Evolutionary conservation across 108 stramenopile species (phyloP), one percentile per base, ranked within the genome.

Genomic region (Cylindrotheca closterium): DNA sequence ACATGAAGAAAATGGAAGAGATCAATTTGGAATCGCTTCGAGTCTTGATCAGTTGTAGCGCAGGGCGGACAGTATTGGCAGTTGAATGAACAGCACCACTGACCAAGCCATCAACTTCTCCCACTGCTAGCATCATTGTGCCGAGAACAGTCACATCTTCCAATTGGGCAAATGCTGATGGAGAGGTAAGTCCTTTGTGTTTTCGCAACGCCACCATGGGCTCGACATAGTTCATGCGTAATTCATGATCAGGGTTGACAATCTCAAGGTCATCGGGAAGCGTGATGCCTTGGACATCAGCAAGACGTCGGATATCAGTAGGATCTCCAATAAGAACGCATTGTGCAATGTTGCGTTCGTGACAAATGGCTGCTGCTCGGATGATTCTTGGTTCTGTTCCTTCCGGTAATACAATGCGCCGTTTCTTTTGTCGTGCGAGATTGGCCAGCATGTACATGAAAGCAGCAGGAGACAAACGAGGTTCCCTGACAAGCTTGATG

Each of bases 1-100:
- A 67, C 79, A 80, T 80, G 70, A 80, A 75, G 31, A 80, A 72
- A 12, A 68, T 53, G 1, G 73, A 74, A 17, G 73, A 74, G 7
- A 71, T 68, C 25, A 67, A 57, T 2, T 42, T 59, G 4, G 63
- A 55, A 32, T 50, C 65, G 1, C 51, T 52, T 2, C 54, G 52
- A 18, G 63, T 67, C 55, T 75, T 75, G 28, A 80, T 67, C 15
- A 75, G 52, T 53, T 80, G 79, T 3, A 80, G 56, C 24, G 79
- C 79, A 2, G 74, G 74, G 17, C 79, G 69, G 19, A 80, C 58
- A 2, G 74, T 75, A 32, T 74, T 70, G 37, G 74, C 65, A 10
- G 73, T 75, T 21, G 62, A 51, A 45, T 75, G 70, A 3, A n/a
- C n/a, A 0, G 79, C 74, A n/a, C 79, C 79, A 18, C 58, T 60